These are phyloP conservation scores for Yueomyces sp. DNA, from an alignment of 805 yeast species.

Conservation along the genomic window DNA sequence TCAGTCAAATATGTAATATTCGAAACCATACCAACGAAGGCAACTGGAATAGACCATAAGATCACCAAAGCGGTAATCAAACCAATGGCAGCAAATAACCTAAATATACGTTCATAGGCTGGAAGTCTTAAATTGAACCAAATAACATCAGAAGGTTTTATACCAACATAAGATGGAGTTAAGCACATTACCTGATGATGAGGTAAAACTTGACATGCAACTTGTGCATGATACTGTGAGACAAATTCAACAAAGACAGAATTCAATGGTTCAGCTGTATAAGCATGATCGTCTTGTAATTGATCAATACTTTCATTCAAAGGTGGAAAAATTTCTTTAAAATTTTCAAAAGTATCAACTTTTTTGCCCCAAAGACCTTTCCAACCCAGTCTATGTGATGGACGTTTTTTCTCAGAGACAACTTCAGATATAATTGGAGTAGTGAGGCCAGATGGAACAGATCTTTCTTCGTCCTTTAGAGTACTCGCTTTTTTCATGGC, in stretches of 20 bases:
- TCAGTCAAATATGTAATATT: slow-evolving; percentile 51
- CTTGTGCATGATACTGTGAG: slow-evolving; percentile 60
- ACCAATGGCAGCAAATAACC: slow-evolving; percentile 38
- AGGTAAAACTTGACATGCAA: slow-evolving; percentile 49
- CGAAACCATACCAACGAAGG: slow-evolving; percentile 65
- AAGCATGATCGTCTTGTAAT: slow-evolving; percentile 38
- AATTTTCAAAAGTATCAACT: slow-evolving; percentile 47
- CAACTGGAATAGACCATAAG: slow-evolving; percentile 68
- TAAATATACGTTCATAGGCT: slow-evolving; percentile 64
- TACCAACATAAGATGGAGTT: slow-evolving; percentile 46
- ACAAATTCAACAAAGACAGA: slow-evolving; percentile 71
- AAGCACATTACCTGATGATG: slow-evolving; percentile 57
- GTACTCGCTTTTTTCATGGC: slow-evolving; percentile 36
- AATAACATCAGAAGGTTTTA: slow-evolving; percentile 47
- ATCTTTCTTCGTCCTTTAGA: not conserved
- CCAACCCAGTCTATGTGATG: slow-evolving; percentile 31
- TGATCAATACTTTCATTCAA: slow-evolving; percentile 42
- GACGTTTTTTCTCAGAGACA: slow-evolving; percentile 56
- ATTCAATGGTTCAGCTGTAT: slow-evolving; percentile 46
- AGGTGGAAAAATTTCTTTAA: slow-evolving; percentile 42
- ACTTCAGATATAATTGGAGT: slow-evolving; percentile 29
- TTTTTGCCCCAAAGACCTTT: slow-evolving; percentile 38
- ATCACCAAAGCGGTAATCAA: slow-evolving; percentile 43
- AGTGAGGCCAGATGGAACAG: slow-evolving; percentile 27
- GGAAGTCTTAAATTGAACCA: slow-evolving; percentile 67